phyloP scores from a whole-genome alignment of 2,329 filamentous ascomycete species.

The Fusarium sp. region DNA sequence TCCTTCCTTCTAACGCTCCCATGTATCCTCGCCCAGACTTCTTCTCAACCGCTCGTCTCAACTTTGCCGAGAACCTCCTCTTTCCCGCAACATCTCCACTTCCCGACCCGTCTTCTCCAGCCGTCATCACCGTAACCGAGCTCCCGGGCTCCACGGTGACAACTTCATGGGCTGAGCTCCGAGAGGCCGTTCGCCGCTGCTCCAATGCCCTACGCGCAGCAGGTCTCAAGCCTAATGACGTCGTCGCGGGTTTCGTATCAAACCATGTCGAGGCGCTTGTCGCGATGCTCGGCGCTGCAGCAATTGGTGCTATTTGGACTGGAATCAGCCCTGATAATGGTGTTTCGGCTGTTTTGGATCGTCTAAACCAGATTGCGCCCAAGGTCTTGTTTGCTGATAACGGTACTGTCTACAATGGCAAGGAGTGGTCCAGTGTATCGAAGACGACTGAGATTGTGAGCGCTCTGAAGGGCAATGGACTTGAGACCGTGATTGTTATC shows the following conservation, averaged over 20 bases:
- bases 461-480: conserved; percentile 67
- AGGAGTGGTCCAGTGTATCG: conserved; percentile 81
- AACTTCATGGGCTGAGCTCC: conserved; percentile 81
- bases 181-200: conserved; percentile 81
- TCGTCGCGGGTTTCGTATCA: conserved; percentile 82
- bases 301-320: conserved; percentile 91
- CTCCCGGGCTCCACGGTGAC: conserved; percentile 66
- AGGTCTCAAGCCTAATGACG: conserved; percentile 68
- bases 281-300: conserved; percentile 86
- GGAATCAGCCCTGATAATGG: conserved; percentile 93
- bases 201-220: conserved; percentile 76
- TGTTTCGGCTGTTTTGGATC: conserved; percentile 89
- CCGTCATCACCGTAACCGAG: conserved; percentile 87
- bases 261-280: conserved; percentile 91
- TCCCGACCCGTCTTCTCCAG: conserved; percentile 68
- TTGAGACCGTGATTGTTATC: conserved; percentile 81
- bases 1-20: conserved; percentile 72
- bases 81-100: conserved; percentile 69
- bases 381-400: conserved; percentile 89
- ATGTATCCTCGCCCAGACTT: conserved; percentile 92
- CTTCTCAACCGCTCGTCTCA: conserved; percentile 82
- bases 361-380: conserved; percentile 87
- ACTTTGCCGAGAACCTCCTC: conserved; percentile 95
- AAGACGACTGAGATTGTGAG: conserved; percentile 85
- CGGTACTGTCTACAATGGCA: conserved; percentile 90